Evolutionary conservation across 2,329 filamentous ascomycete genomes (phyloP), one percentile per base, ranked within the genome.

Genomic region (Aspergillus udagawae): DNA sequence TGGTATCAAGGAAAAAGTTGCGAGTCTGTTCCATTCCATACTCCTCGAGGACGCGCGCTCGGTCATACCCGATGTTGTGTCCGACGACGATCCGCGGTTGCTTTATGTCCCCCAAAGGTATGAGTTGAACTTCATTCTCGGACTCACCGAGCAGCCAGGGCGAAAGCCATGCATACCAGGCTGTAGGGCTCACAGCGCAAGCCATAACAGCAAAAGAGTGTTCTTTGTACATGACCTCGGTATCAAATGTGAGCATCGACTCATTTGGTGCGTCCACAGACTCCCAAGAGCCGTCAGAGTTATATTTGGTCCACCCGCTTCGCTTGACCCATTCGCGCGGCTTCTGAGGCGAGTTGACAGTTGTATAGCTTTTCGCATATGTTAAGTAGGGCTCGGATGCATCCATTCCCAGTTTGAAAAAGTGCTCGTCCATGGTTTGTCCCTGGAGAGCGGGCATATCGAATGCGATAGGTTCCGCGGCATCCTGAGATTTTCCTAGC

Each of bases 91-190:
- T 84, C 49, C 92, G 86, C 25, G 89, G 82, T 61, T 84, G 82
- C 2, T 79, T 80, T 7, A 88, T 85, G 66, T 97, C 87, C 29
- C 94, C 95, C 6, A 99, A 76, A 0, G 95, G 92, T 51, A 99
- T 88, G 12, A 99, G 78, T 59, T 99, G 93, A 50, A 85, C 83
- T 67, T 91, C 83, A 32, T 86, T 86, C 38, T 89, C 79, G 1
- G 90, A 88, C 77, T 97, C 91, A 29, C 87, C 90, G 20, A 99
- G 76, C 38, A 99, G 78, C 93, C 93, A 99, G 0, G 94, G 94
- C 12, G 94, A 99, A 53, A 99, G 75, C 94, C 94, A 99, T 0
- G 88, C 91, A 77, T 99, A 99, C 95, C 95, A 99, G 29, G 92
- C 87, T 3, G 86, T 92, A 0, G 91, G 87, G 64, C 92, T 92